These are phyloP conservation scores for Xylaria flabelliformis DNA, from an alignment of 495 filamentous ascomycete genomes.

Conservation along the genomic window DNA sequence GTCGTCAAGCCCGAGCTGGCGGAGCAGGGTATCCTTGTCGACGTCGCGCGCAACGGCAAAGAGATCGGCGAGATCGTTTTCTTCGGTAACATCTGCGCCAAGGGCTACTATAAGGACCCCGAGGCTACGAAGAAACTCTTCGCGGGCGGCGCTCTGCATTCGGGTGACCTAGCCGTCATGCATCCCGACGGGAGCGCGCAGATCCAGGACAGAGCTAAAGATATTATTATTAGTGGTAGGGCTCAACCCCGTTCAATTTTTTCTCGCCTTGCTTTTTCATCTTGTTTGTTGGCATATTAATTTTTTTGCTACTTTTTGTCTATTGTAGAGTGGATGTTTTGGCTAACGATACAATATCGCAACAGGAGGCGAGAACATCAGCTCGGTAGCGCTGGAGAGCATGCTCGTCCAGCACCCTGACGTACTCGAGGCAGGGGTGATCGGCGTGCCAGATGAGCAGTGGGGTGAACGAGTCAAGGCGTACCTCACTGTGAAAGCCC, in stretches of 20 bases:
- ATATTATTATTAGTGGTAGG: slow-evolving; percentile 96
- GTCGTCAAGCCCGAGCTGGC: slow-evolving; percentile 80
- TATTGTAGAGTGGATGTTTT: neutral
- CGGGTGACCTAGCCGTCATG: slow-evolving; percentile 92
- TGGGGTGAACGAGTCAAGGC: slow-evolving; percentile 97
- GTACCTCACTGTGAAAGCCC: slow-evolving; percentile 77
- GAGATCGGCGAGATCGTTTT: slow-evolving; percentile 97
- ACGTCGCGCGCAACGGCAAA: slow-evolving; percentile 80
- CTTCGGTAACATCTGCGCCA: slow-evolving; percentile 87
- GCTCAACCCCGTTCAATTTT: neutral
- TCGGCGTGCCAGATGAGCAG: slow-evolving; percentile 86
- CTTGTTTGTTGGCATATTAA: neutral
- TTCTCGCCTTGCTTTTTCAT: neutral
- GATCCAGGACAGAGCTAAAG: slow-evolving; percentile 93
- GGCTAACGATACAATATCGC: neutral
- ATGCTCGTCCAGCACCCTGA: slow-evolving; percentile 91
- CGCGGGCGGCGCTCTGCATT: slow-evolving; percentile 83
- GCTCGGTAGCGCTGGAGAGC: slow-evolving; percentile 86
- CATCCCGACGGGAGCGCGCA: slow-evolving; percentile 87
- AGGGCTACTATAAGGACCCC: slow-evolving; percentile 89
- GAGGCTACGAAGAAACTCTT: slow-evolving; percentile 89
- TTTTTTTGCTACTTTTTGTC: neutral
- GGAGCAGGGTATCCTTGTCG: slow-evolving; percentile 66
- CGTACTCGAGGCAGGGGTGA: slow-evolving; percentile 88
- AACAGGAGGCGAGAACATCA: slow-evolving; percentile 94